phyloP scores from a whole-genome alignment of 1,139 yeast species.

The Candida gigantensis region DNA sequence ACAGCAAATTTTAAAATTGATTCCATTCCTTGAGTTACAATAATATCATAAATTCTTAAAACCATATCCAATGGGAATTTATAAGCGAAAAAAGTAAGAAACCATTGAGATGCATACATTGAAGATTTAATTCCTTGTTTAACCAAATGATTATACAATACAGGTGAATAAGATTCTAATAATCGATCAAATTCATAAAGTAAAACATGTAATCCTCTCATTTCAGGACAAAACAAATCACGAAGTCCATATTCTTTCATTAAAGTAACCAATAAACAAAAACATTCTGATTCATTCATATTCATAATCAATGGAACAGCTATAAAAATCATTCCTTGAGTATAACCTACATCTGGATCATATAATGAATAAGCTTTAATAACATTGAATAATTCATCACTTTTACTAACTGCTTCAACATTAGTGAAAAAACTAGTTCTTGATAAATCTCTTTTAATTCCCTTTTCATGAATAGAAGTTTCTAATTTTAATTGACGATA shows the following conservation, averaged over 20 bases:
- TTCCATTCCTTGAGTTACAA: slow-evolving; percentile 87
- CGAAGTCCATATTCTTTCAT: slow-evolving; percentile 85
- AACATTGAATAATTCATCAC: slow-evolving; percentile 66
- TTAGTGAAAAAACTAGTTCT: slow-evolving; percentile 81
- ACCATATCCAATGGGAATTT: slow-evolving; percentile 87
- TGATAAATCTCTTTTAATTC: slow-evolving; percentile 77
- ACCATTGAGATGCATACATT: slow-evolving; percentile 98
- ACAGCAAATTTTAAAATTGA: slow-evolving; percentile 79
- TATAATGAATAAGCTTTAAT: slow-evolving; percentile 82
- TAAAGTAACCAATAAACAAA: slow-evolving; percentile 73
- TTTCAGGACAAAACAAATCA: slow-evolving; percentile 76
- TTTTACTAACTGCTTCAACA: slow-evolving; percentile 51
- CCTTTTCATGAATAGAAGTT: slow-evolving; percentile 68
- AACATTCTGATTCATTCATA: slow-evolving; percentile 82
- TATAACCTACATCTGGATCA: slow-evolving; percentile 94
- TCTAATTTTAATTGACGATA: slow-evolving; percentile 52
- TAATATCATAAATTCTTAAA: slow-evolving; percentile 77
- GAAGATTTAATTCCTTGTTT: slow-evolving; percentile 86
- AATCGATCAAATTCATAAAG: slow-evolving; percentile 88
- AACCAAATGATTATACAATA: slow-evolving; percentile 69
- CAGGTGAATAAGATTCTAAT: slow-evolving; percentile 68
- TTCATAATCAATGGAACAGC: slow-evolving; percentile 82
- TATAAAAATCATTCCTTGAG: slow-evolving; percentile 96
- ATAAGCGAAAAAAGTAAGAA: slow-evolving; percentile 89
- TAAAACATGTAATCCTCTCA: slow-evolving; percentile 88